Percentiles rank a stretch among this genome's conserved stretches.
Evolutionary conservation across 2,329 filamentous ascomycete genomes (phyloP).

Genomic region (Eurotiales sp.): DNA sequence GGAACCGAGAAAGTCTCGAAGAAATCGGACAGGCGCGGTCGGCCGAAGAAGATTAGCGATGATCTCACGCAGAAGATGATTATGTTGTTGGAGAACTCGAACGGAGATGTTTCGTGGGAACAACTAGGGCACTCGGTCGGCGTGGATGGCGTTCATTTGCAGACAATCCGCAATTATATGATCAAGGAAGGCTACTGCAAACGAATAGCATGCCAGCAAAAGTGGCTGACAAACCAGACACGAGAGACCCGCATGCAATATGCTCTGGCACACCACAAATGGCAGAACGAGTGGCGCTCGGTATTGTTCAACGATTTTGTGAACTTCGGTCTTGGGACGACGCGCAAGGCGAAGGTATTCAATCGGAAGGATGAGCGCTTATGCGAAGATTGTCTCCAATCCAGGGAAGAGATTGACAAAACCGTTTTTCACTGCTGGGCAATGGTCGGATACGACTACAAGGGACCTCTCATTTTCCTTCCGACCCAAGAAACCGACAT

Average conservation of each 20-base stretch:
- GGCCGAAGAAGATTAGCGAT: constrained; percentile 18
- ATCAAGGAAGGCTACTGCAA: constrained; percentile 18
- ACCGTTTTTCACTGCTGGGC: constrained; percentile 16
- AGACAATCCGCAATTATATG: constrained; percentile 18
- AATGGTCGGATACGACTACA: constrained; percentile 18
- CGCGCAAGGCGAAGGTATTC: constrained; percentile 16
- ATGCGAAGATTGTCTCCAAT: constrained; percentile 15
- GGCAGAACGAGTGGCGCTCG: constrained; percentile 16
- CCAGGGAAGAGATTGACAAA: constrained; percentile 14
- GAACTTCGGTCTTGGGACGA: constrained; percentile 15
- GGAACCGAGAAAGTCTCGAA: constrained; percentile 8
- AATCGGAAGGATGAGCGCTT: constrained; percentile 16
- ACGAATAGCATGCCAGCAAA: constrained; percentile 16
- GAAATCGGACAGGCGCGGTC: constrained; percentile 14
- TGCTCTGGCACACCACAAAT: constrained; percentile 13
- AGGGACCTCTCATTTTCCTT: constrained; percentile 15
- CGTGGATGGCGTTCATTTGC: constrained; percentile 17
- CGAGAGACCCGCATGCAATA: constrained; percentile 15
- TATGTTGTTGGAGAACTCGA: constrained; percentile 14
- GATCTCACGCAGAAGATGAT: constrained; percentile 18
- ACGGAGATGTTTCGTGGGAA: constrained; percentile 14
- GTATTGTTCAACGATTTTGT: constrained; percentile 16
- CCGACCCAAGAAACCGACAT: constrained; percentile 7
- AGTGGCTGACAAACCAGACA: constrained; percentile 15
- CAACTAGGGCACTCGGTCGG: constrained; percentile 16